Evolutionary conservation across 371 early-diverging fungal genomes (phyloP).

Genomic region (Neoconidiobolus thromboides): DNA sequence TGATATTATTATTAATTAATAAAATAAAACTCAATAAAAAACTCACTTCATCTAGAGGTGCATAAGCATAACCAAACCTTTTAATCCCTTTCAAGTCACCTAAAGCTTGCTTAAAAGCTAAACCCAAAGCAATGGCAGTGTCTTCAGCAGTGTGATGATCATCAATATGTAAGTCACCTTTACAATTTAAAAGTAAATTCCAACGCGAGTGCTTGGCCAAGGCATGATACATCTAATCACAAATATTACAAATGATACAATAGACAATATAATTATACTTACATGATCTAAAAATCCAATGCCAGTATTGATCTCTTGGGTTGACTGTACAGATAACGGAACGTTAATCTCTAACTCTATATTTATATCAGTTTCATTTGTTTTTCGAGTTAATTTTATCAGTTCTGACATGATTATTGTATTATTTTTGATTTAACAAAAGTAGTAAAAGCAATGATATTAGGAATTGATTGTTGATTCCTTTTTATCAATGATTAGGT

Average conservation of each 20-base stretch:
- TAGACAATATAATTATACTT: constrained; percentile 7
- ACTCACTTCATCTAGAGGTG: constrained; percentile 80
- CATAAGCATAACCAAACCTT: constrained; percentile 86
- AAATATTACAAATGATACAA: not conserved
- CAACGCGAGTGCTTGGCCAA: constrained; percentile 85
- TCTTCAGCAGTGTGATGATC: constrained; percentile 97
- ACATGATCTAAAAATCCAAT: constrained; percentile 96
- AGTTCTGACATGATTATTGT: too few relatives aligned
- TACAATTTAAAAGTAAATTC: constrained; percentile 60
- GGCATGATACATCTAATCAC: constrained; percentile 77
- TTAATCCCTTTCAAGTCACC: constrained; percentile 78
- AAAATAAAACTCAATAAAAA: not conserved
- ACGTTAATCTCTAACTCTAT: constrained; percentile 41
- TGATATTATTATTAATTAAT: not conserved
- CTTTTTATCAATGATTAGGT: too few relatives aligned
- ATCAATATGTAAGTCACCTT: constrained; percentile 86
- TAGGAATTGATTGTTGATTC: too few relatives aligned
- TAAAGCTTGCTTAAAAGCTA: constrained; percentile 79
- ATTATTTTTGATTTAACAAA: too few relatives aligned
- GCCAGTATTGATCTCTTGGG: constrained; percentile 67
- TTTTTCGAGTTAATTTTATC: constrained; percentile 37
- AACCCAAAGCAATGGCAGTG: constrained; percentile 79
- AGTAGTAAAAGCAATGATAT: too few relatives aligned
- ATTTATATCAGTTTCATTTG: constrained; percentile 81
- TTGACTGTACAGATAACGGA: constrained; percentile 24